Percentiles rank a stretch among this genome's conserved stretches.
phyloP scores from a whole-genome alignment of 2,329 filamentous ascomycete species.

The Arthrobotrys megalospora region DNA sequence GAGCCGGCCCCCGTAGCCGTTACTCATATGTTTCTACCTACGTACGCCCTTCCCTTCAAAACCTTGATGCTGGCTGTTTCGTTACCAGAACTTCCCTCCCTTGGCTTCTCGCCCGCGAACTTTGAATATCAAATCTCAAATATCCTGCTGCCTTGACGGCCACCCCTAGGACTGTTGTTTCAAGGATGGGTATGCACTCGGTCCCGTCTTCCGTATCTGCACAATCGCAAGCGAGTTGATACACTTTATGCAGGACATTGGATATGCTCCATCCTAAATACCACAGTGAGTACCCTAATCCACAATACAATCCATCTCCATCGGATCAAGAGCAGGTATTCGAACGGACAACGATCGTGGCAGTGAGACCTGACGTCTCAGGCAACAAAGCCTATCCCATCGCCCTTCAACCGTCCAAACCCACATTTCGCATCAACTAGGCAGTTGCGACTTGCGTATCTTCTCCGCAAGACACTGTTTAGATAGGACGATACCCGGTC shows the following conservation, averaged over 20 bases:
- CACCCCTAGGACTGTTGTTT: constrained; percentile 25
- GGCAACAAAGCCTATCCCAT: constrained; percentile 8
- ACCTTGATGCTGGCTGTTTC: constrained; percentile 29
- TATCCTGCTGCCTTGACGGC: constrained; percentile 12
- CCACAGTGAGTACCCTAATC: background rate
- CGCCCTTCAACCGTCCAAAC: background rate
- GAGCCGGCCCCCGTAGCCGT: background rate
- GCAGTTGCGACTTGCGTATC: constrained; percentile 39
- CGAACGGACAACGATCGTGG: background rate
- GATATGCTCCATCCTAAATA: constrained; percentile 11
- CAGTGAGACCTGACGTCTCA: background rate
- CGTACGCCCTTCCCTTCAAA: background rate
- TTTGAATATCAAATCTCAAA: background rate
- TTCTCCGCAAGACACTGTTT: constrained; percentile 21
- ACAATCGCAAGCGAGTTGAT: constrained; percentile 27
- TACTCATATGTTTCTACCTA: too few species aligned
- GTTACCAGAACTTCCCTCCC: constrained; percentile 37
- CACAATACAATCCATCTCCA: background rate
- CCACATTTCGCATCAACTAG: constrained; percentile 16
- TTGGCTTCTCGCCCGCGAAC: constrained; percentile 16
- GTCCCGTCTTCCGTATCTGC: constrained; percentile 24
- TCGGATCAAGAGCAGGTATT: background rate
- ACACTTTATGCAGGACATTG: constrained; percentile 21
- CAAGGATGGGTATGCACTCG: constrained; percentile 13
- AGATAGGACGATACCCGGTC: constrained; percentile 40